Base-by-base conservation (phyloP, 306 rosid genomes). In the Senna siamea region DNA sequence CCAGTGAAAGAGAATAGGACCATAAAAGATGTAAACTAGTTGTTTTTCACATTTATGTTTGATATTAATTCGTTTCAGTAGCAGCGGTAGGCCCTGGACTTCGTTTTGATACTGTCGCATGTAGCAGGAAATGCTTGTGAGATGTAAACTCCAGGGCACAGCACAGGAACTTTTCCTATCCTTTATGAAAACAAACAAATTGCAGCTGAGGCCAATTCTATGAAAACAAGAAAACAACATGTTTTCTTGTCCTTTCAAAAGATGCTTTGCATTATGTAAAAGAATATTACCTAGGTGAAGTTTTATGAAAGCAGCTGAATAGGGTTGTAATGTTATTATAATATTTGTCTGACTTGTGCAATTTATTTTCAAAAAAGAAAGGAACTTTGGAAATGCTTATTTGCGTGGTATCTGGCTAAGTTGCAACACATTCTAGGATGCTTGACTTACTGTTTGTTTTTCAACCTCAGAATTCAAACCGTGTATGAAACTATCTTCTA, bases 1-100 rank as follows among this genome's bases (percentile, higher is more conserved):
- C 38, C 44, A 17, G 47, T 53, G 56, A 65, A 35, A 48, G 22
- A 57, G 38, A 41, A 17, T 53, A 59, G 58, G 30, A 43, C 80
- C 50, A 9, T 20, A 43, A 13, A 5, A 50, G 53, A 40, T 68
- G 22, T 59, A 50, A 17, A 20, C 19, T 47, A 46, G 43, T 43
- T 23, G 9, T 56, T 58, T 50, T 59, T 35, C 35, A 18, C 34
- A 46, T 10, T 67, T 35, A 22, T 37, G 64, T 66, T 54, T 43
- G 48, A 47, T 41, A 18, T 51, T 15, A 23, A 51, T 18, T 35
- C 19, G 62, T 60, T 74, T 7, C 40, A 37, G 6, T 37, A 37
- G 40, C 7, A 52, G 46, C 0, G 0, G 44, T 47, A 63, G 32
- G 72, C 28, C 17, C 60, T 7, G 22, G 23, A n/a, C 23, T 18